These are phyloP conservation scores for Megacollybia marginata DNA, from an alignment of 768 basidiomycete species.

Conservation along the genomic window DNA sequence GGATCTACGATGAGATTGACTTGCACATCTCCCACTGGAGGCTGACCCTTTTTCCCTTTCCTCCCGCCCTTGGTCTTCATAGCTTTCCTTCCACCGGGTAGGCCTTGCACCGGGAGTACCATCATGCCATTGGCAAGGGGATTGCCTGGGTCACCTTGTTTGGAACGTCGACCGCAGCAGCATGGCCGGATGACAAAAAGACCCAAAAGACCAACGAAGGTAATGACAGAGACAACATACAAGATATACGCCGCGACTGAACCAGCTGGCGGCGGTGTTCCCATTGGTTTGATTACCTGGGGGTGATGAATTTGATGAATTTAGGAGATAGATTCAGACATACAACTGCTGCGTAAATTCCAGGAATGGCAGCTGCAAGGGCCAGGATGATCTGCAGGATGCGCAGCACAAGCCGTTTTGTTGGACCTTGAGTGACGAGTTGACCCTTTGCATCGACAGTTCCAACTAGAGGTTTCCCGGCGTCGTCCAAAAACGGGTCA, in stretches of 20 bases:
- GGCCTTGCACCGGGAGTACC: constrained; percentile 56
- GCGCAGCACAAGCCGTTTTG: constrained; percentile 44
- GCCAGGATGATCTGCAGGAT: constrained; percentile 43
- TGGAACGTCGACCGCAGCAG: constrained; percentile 34
- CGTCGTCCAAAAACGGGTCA: constrained; percentile 30
- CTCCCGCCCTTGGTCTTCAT: constrained; percentile 32
- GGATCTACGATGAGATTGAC: constrained; percentile 73
- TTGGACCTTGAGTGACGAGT: constrained; percentile 57
- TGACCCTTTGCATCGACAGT: constrained; percentile 50
- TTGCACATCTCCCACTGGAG: constrained; percentile 44
- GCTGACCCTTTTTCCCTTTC: constrained; percentile 30
- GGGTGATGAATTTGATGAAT: constrained; percentile 4
- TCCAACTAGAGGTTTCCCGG: constrained; percentile 47
- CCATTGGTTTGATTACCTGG: constrained; percentile 48
- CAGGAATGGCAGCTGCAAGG: constrained; percentile 42
- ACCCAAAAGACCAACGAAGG: constrained; percentile 42
- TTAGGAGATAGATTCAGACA: constrained; percentile 14
- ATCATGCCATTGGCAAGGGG: constrained; percentile 39
- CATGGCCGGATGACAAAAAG: constrained; percentile 55
- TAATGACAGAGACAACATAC: constrained; percentile 49
- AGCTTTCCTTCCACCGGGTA: constrained; percentile 35
- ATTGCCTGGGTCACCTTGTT: constrained; percentile 13
- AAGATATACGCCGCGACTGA: constrained; percentile 49
- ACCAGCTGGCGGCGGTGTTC: constrained; percentile 46
- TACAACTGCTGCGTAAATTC: constrained; percentile 59